Evolutionary conservation across 2,329 filamentous ascomycete genomes (phyloP).

Genomic region (Colletotrichum agaves): DNA sequence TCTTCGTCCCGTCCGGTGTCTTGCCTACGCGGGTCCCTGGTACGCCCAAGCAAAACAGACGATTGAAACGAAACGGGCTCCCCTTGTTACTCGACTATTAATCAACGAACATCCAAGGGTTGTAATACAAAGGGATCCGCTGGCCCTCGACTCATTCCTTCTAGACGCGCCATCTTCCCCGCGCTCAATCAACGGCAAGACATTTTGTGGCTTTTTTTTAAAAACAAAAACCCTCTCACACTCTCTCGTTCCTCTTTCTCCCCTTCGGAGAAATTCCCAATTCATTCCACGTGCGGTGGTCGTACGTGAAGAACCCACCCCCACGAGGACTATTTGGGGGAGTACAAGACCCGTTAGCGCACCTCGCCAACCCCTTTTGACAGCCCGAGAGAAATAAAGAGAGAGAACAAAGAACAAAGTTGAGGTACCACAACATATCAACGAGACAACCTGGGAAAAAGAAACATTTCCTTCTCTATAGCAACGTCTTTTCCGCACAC

Average conservation of each 20-base stretch:
- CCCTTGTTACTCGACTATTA: constrained; percentile 14
- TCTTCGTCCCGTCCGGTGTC: constrained; percentile 3
- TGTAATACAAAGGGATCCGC: constrained; percentile 15
- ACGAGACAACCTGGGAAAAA: not conserved
- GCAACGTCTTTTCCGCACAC: not conserved
- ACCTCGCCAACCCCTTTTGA: not conserved
- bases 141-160: not conserved
- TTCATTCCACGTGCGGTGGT: constrained; percentile 10
- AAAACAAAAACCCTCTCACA: no score
- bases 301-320: not conserved
- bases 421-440: not conserved
- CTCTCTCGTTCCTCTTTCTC: not conserved
- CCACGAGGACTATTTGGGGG: constrained; percentile 1
- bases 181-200: not conserved
- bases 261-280: not conserved
- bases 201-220: not conserved
- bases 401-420: not conserved
- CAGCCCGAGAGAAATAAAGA: no score
- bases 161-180: not conserved
- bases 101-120: not conserved
- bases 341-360: constrained; percentile 5
- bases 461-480: not conserved
- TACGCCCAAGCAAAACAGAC: not conserved
- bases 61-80: constrained; percentile 23
- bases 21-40: constrained; percentile 10